A percentile compares a stretch with the other conserved stretches of the same genome.
phyloP scores from a whole-genome alignment of 345 rosid species.

The Ceriops zippeliana region DNA sequence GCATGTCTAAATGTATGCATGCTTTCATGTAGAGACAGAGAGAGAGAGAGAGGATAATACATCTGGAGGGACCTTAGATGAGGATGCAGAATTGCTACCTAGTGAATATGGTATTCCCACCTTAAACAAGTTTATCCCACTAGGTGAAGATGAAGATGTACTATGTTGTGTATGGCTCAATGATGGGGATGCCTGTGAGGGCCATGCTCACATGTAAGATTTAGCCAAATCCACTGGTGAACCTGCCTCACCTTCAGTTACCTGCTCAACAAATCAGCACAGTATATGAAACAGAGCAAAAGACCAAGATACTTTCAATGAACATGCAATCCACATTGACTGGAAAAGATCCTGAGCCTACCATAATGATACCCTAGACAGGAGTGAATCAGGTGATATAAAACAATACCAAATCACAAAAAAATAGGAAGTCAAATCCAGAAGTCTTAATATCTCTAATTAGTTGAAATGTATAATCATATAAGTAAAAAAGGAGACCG shows the following conservation, averaged over 20 bases:
- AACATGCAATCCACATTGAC: not conserved
- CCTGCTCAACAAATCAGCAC: slow-evolving; percentile 30
- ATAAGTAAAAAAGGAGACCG: not conserved
- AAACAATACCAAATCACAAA: too few species aligned
- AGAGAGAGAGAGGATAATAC: not conserved
- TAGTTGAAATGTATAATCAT: not conserved
- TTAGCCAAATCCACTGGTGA: slow-evolving; percentile 82
- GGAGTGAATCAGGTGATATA: too few species aligned
- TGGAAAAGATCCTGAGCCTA: too few species aligned
- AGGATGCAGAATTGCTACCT: slow-evolving; percentile 35
- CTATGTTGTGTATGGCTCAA: slow-evolving; percentile 29
- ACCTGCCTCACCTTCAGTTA: slow-evolving; percentile 47
- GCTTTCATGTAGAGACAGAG: not conserved
- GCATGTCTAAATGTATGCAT: too few species aligned
- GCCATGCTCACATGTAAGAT: slow-evolving; percentile 68
- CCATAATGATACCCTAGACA: too few species aligned
- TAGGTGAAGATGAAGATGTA: slow-evolving; percentile 37
- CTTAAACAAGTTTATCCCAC: slow-evolving; percentile 39
- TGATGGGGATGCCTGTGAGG: slow-evolving; percentile 73
- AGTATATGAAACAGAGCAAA: not conserved
- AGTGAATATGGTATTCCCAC: slow-evolving; percentile 44
- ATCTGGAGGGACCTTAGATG: slow-evolving; percentile 52
- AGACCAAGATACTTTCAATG: not conserved
- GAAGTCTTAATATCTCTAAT: too few species aligned
- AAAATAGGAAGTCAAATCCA: too few species aligned